phyloP scores from a whole-genome alignment of 2,329 filamentous ascomycete genomes.

The Teratosphaeria pseudoeucalypti region DNA sequence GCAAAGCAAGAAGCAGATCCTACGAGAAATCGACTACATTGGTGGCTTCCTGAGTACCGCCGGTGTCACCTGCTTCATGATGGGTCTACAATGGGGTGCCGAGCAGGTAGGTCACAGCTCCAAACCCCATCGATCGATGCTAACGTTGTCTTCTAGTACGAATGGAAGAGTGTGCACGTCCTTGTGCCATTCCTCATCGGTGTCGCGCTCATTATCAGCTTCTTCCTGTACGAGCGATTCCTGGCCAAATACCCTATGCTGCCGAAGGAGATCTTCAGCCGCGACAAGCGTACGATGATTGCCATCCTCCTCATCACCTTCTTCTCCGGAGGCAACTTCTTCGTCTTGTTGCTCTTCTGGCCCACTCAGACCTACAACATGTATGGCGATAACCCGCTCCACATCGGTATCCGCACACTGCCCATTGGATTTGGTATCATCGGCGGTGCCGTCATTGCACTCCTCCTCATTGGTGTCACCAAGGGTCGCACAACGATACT shows the following conservation, averaged over 20 bases:
- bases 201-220: conserved; percentile 20
- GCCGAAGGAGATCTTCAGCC: conserved; percentile 19
- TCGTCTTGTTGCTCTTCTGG: conserved; percentile 46
- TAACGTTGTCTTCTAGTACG: conserved; percentile 13
- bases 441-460: conserved; percentile 47
- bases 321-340: conserved; percentile 31
- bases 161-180: conserved; percentile 23
- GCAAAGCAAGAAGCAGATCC: conserved; percentile 31
- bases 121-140: background rate
- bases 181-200: conserved; percentile 26
- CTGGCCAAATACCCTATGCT: conserved; percentile 26
- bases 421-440: conserved; percentile 57
- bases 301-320: conserved; percentile 31
- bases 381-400: conserved; percentile 52
- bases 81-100: conserved; percentile 28
- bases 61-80: conserved; percentile 43
- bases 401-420: conserved; percentile 54
- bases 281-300: conserved; percentile 26
- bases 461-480: conserved; percentile 47
- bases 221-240: conserved; percentile 24
- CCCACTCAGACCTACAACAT: conserved; percentile 55
- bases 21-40: conserved; percentile 41
- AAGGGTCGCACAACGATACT: conserved; percentile 50
- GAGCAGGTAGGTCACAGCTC: conserved; percentile 5
- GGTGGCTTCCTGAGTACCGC: conserved; percentile 42